A percentile compares a stretch with the other conserved stretches of the same genome.
Conservation (phyloP, 805 yeast genomes). For the Saturnispora kantuleensis region DNA sequence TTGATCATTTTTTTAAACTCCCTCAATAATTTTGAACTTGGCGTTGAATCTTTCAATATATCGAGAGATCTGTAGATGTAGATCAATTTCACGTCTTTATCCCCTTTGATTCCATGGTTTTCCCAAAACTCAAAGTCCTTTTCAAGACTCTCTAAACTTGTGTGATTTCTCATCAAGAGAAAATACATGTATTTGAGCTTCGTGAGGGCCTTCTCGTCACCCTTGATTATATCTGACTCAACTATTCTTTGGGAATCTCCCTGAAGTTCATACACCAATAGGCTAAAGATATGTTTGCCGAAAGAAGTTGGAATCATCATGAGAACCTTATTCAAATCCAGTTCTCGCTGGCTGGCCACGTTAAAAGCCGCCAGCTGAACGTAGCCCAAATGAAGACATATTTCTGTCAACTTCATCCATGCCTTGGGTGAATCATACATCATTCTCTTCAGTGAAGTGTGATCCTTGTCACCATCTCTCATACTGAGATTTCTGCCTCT, state of each 20-base stretch:
- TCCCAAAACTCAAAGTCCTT: not conserved
- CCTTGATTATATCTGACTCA: not conserved
- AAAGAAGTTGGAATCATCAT: not conserved
- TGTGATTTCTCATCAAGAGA: not conserved
- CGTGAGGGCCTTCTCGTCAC: not conserved
- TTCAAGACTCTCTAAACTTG: not conserved
- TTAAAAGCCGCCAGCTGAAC: not conserved
- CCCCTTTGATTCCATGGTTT: not conserved
- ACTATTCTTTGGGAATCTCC: not conserved
- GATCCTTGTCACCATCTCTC: too few species aligned
- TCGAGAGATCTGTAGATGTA: not conserved
- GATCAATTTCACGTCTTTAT: not conserved
- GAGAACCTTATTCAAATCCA: not conserved
- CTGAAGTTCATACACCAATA: not conserved
- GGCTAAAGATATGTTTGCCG: not conserved
- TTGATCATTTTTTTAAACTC: not conserved
- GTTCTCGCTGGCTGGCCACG: not conserved
- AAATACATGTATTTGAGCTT: constrained; percentile 5
- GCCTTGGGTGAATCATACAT: not conserved
- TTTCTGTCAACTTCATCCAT: not conserved
- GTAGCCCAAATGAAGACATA: not conserved
- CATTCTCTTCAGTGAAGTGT: too few species aligned
- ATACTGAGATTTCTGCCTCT: too few species aligned
- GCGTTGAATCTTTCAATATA: not conserved
- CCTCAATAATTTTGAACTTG: not conserved